These are phyloP conservation scores for Pichia sp. DNA, from an alignment of 1,139 yeast species.

Conservation along the genomic window DNA sequence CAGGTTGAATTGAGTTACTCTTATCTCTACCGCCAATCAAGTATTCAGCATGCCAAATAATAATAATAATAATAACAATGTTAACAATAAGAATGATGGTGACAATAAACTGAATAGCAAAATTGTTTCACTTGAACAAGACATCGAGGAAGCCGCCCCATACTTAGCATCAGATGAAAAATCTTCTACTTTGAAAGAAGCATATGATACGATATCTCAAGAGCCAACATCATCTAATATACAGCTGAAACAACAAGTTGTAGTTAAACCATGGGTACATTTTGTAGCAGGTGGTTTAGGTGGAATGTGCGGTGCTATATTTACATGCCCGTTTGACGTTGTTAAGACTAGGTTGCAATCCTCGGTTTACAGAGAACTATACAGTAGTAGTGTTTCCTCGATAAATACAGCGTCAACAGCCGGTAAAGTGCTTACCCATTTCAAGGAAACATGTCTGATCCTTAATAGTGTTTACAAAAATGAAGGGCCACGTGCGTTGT, in stretches of 20 bases:
- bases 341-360: constrained; percentile 94
- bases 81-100: background rate
- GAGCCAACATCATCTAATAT: background rate
- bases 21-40: background rate
- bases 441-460: constrained; percentile 76
- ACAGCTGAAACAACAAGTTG: constrained; percentile 15
- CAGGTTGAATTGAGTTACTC: background rate
- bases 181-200: constrained; percentile 41
- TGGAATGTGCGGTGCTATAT: constrained; percentile 95
- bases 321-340: constrained; percentile 93
- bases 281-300: constrained; percentile 99
- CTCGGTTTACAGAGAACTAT: constrained; percentile 47
- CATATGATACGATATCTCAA: constrained; percentile 6
- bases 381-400: constrained; percentile 17
- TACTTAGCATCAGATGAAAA: constrained; percentile 72
- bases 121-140: constrained; percentile 52
- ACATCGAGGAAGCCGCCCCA: constrained; percentile 41
- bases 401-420: background rate
- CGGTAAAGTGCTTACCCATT: constrained; percentile 42
- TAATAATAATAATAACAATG: constrained; percentile 4
- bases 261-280: constrained; percentile 84
- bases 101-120: constrained; percentile 12
- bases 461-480: constrained; percentile 59
- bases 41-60: background rate
- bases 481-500: constrained; percentile 84